Base-by-base conservation (phyloP, 495 filamentous ascomycete species). In the Aspergillus indologenus region DNA sequence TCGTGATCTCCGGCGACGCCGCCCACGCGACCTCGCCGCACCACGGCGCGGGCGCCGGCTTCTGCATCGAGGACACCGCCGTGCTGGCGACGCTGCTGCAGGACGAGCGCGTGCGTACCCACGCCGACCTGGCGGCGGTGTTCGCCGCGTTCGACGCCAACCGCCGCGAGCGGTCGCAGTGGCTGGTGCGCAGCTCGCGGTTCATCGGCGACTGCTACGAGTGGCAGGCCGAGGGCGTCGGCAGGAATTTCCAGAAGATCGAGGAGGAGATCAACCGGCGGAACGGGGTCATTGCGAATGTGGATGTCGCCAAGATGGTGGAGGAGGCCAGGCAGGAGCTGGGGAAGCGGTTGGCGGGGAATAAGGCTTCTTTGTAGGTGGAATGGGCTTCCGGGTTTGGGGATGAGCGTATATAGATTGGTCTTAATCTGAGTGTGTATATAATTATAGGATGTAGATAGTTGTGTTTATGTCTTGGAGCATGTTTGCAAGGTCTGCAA, bases 11-110 rank as follows among this genome's bases (percentile, higher is more conserved):
- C 5, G 82, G 82, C 0, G 82, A 85, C 45, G 77, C 78, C 1
- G 79, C 79, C 1, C 78, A 82, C 53, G 76, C 78, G 1, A 64
- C 73, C 5, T 66, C 71, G 0, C 79, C 79, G 9, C 73, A 81
- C 59, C 75, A 85, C 2, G 84, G 84, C 0, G 76, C 82, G 1
- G 84, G 83, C 0, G 84, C 79, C 0, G 83, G 83, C 0, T 75
- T 82, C 61, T 81, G 80, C 15, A 74, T 85, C 47, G 83, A 87
- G 65, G 83, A 85, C 59, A 79, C 74, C 0, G 58, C 79, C 19
- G 74, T 75, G 18, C 66, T 85, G 8, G 70, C 77, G 1, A 71
- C 46, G 1, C 22, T 82, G 42, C 56, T 84, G 14, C 51, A 45
- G 21, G 59, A 67, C 18, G 47, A 59, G 4, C 60, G 56, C 7